Evolutionary conservation across 2,329 filamentous ascomycete species (phyloP).

Genomic region (Dendrostoma leiphaemia): DNA sequence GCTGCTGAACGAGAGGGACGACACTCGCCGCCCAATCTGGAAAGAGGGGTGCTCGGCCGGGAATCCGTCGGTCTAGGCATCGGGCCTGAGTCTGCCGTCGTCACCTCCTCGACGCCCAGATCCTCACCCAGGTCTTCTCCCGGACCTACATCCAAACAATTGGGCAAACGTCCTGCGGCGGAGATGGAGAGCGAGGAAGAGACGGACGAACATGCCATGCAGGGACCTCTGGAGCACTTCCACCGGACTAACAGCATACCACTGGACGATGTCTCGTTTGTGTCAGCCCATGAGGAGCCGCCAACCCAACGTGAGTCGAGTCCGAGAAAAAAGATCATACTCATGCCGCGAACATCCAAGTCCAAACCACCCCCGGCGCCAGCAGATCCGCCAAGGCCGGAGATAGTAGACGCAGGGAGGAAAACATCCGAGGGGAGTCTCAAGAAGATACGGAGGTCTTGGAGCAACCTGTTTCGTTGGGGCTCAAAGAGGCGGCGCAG

Average conservation of each 20-base stretch:
- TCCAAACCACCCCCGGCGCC: slow-evolving; percentile 48
- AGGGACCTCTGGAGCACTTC: slow-evolving; percentile 33
- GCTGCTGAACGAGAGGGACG: slow-evolving; percentile 55
- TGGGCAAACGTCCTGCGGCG: slow-evolving; percentile 27
- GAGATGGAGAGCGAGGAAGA: slow-evolving; percentile 19
- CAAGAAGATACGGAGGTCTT: slow-evolving; percentile 43
- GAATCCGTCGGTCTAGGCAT: slow-evolving; percentile 56
- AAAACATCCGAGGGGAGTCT: slow-evolving; percentile 55
- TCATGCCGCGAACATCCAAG: slow-evolving; percentile 45
- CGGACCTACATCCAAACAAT: slow-evolving; percentile 22
- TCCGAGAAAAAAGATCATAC: slow-evolving; percentile 34
- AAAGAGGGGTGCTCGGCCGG: slow-evolving; percentile 59
- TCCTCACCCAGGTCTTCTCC: slow-evolving; percentile 34
- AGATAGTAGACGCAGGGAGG: slow-evolving; percentile 49
- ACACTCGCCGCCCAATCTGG: slow-evolving; percentile 54
- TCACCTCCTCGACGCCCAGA: slow-evolving; percentile 57
- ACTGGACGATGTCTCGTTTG: slow-evolving; percentile 23
- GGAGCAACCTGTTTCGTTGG: slow-evolving; percentile 75
- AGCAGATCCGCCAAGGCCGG: slow-evolving; percentile 40
- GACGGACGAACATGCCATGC: slow-evolving; percentile 12
- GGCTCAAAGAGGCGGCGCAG: slow-evolving; percentile 57
- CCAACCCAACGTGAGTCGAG: slow-evolving; percentile 28
- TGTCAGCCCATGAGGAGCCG: slow-evolving; percentile 20
- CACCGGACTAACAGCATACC: slow-evolving; percentile 49
- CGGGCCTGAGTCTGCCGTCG: slow-evolving; percentile 51